These are phyloP conservation scores for Fabrea salina DNA, from an alignment of 169 alveolate species.

Conservation along the genomic window DNA sequence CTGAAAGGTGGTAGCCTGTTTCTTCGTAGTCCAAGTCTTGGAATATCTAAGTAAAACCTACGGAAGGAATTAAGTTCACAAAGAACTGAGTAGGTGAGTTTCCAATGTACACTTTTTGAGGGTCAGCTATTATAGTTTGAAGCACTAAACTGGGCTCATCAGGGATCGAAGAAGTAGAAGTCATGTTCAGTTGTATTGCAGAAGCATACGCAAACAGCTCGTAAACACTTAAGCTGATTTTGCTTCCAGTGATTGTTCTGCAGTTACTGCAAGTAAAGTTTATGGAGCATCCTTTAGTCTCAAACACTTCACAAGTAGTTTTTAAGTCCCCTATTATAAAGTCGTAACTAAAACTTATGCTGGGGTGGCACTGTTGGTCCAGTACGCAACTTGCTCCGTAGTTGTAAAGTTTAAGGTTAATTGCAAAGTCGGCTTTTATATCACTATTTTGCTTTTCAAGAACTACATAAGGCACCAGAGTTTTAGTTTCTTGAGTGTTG, in stretches of 20 bases:
- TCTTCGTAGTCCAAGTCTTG: background rate
- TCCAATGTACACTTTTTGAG: background rate
- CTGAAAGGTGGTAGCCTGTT: slow-evolving; percentile 12
- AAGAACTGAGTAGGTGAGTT: background rate
- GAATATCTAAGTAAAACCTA: background rate
- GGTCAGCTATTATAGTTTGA: background rate
- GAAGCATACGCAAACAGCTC: background rate
- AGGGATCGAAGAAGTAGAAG: slow-evolving; percentile 29
- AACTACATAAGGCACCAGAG: background rate
- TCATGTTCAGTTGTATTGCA: background rate
- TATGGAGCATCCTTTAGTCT: background rate
- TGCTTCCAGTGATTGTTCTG: background rate
- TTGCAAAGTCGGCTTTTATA: background rate
- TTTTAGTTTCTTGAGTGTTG: slow-evolving; percentile 18
- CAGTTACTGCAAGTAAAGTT: background rate
- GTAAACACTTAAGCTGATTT: background rate
- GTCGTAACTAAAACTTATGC: too few relatives aligned
- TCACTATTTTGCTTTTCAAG: background rate
- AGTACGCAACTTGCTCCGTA: background rate
- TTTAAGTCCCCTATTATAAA: too few relatives aligned
- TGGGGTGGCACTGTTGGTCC: background rate
- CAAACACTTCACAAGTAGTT: too few relatives aligned
- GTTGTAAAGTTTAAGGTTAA: background rate
- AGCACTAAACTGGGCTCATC: background rate
- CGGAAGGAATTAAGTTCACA: background rate